Percentiles rank a stretch among this genome's conserved stretches.
Conservation (phyloP, 768 basidiomycete genomes). For the Podaxis rugospora region DNA sequence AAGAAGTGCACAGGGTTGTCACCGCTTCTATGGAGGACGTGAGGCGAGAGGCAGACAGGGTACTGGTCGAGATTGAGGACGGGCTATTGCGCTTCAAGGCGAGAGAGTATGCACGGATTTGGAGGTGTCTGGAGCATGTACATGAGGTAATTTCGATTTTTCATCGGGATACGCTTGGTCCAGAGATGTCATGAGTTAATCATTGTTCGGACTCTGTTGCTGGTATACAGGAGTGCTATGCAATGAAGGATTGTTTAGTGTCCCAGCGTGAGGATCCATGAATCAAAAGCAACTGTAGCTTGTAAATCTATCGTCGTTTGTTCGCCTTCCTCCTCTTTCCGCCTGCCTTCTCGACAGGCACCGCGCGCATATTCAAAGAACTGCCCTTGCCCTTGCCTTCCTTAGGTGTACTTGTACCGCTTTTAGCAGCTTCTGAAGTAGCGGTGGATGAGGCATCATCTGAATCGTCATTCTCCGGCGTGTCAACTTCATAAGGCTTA, state of each 20-base stretch:
- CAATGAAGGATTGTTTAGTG: neutral
- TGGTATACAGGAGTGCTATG: neutral
- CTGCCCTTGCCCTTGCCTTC: constrained; percentile 26
- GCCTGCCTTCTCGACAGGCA: constrained; percentile 48
- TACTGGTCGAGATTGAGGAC: neutral
- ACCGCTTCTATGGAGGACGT: neutral
- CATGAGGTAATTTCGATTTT: neutral
- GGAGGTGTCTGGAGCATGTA: neutral
- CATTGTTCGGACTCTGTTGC: neutral
- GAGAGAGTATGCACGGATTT: neutral
- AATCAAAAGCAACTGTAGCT: neutral
- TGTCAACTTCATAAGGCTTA: neutral
- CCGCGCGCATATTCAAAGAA: constrained; percentile 17
- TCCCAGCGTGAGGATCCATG: neutral
- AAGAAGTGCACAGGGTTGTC: neutral
- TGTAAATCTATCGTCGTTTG: constrained; percentile 37
- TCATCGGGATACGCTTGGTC: constrained; percentile 2
- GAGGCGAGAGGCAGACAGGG: neutral
- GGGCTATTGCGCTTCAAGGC: neutral
- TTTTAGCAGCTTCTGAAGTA: constrained; percentile 41
- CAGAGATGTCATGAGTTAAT: neutral
- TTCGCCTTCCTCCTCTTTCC: constrained; percentile 61
- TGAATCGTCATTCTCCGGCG: constrained; percentile 15
- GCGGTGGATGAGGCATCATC: constrained; percentile 37
- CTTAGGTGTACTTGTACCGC: constrained; percentile 34